Evolutionary conservation across 176 grass and related monocot genomes (phyloP).

Genomic region (Oryza coarctata): DNA sequence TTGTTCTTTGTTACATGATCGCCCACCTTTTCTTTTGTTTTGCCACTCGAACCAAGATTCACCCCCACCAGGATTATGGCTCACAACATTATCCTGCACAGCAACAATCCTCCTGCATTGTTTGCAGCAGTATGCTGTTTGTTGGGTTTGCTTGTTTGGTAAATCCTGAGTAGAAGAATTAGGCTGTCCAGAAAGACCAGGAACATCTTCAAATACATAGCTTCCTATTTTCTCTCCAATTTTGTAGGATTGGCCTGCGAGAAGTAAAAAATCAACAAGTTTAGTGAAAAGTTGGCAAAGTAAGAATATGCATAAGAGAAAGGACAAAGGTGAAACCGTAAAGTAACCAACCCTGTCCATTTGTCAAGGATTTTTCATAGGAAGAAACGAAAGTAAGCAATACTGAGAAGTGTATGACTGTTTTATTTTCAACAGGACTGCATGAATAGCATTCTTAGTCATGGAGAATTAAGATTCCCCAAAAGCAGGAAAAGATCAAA

Average conservation of each 20-base stretch:
- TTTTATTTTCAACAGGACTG: constrained; percentile 3
- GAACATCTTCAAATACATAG: constrained; percentile 74
- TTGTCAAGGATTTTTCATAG: background rate
- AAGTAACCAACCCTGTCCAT: background rate
- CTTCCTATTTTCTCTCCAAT: constrained; percentile 67
- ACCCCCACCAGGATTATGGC: constrained; percentile 66
- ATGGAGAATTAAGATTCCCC: background rate
- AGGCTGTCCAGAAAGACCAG: constrained; percentile 47
- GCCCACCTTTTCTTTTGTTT: constrained; percentile 48
- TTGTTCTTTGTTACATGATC: constrained; percentile 51
- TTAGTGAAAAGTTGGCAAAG: background rate
- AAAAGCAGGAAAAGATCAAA: background rate
- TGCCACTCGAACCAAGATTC: constrained; percentile 79
- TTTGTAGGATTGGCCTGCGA: constrained; percentile 67
- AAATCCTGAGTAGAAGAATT: constrained; percentile 34
- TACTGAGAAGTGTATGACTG: background rate
- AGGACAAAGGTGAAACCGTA: background rate
- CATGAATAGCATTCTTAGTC: background rate
- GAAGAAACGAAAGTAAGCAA: background rate
- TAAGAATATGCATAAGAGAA: background rate
- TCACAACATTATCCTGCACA: constrained; percentile 69
- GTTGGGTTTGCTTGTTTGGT: constrained; percentile 21
- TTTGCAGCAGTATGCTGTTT: constrained; percentile 77
- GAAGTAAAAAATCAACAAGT: background rate
- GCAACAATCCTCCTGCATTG: constrained; percentile 84